Evolutionary conservation across 176 grass and related monocot species (phyloP).

Genomic region (Avena insularis): DNA sequence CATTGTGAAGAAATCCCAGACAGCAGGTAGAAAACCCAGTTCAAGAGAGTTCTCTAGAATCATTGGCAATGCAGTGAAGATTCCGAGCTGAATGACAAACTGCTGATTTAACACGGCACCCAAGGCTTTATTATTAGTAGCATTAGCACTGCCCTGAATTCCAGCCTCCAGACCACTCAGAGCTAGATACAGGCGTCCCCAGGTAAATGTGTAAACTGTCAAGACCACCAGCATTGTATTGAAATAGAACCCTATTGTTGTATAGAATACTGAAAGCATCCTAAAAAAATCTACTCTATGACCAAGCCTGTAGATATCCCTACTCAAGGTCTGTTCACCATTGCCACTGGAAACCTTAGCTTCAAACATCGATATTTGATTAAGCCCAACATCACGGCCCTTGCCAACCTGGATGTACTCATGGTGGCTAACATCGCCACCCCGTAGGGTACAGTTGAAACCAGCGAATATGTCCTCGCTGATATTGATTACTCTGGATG

Average conservation of each 20-base stretch:
- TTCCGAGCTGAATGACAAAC: slow-evolving; percentile 87
- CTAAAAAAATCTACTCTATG: slow-evolving; percentile 95
- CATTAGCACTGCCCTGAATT: slow-evolving; percentile 75
- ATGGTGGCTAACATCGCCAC: slow-evolving; percentile 95
- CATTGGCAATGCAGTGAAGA: slow-evolving; percentile 98
- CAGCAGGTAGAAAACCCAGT: slow-evolving; percentile 80
- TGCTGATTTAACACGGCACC: slow-evolving; percentile 87
- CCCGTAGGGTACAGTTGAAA: slow-evolving; percentile 97
- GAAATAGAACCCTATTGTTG: slow-evolving; percentile 96
- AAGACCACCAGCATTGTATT: slow-evolving; percentile 98
- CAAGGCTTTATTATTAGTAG: slow-evolving; percentile 84
- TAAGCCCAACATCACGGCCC: slow-evolving; percentile 94
- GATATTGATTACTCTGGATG: slow-evolving; percentile 96
- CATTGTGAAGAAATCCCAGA: slow-evolving; percentile 99
- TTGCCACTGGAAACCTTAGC: slow-evolving; percentile 98
- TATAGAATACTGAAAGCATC: slow-evolving; percentile 96
- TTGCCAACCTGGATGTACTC: slow-evolving; percentile 99
- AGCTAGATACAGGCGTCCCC: slow-evolving; percentile 92
- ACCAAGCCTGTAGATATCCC: slow-evolving; percentile 93
- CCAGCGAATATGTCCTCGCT: slow-evolving; percentile 98
- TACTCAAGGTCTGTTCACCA: slow-evolving; percentile 94
- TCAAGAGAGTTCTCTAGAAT: slow-evolving; percentile 92
- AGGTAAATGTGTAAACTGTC: slow-evolving; percentile 94
- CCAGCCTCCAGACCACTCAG: slow-evolving; percentile 90
- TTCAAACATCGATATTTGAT: slow-evolving; percentile 99